Base-by-base conservation (phyloP, 768 basidiomycete species). In the Podaxis mareebaensis region DNA sequence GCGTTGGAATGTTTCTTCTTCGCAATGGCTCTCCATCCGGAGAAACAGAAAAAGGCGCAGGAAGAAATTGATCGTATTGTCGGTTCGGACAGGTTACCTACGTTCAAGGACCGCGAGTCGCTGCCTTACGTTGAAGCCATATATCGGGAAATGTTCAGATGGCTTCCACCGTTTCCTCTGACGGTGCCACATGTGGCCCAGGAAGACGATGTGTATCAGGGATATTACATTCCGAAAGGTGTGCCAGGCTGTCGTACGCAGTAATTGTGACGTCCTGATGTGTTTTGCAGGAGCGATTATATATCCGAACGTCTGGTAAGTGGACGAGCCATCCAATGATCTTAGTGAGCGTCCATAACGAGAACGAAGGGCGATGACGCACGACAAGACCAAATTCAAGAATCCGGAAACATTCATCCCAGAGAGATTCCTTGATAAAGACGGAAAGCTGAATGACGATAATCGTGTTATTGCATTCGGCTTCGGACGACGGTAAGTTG, bases 361-460 rank as follows among this genome's bases (percentile, higher is more conserved):
- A 26, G n/a, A 48, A 12, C 22, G 10, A 55, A 69, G 71, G 77
- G 72, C 71, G 28, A 77, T 78, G 55, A 67, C 74, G 15, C 74
- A 70, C 20, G 74, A 78, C 63, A 68, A 72, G 6, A 53, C 62
- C 10, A 58, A 66, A 24, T 78, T 71, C 60, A 69, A 71, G 2
- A 68, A 78, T 36, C 75, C 78, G 12, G 64, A 72, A n/a, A 49
- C 42, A 11, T 78, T 78, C 65, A 63, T 67, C 24, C 76, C 77
- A 10, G 77, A 78, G 53, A 71, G 76, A 20, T 78, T 72, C 57
- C 58, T 74, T 26, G 65, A 61, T 12, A 44, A 59, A 24, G 60
- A 59, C 51, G 58, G 70, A 58, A 64, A 56, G 62, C n/a, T 70
- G 61, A 61, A 68, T 44, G 52, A 63, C 44, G 61, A 65, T 44